Conservation (phyloP, 176 grass and related monocot genomes). For the Avena insularis region DNA sequence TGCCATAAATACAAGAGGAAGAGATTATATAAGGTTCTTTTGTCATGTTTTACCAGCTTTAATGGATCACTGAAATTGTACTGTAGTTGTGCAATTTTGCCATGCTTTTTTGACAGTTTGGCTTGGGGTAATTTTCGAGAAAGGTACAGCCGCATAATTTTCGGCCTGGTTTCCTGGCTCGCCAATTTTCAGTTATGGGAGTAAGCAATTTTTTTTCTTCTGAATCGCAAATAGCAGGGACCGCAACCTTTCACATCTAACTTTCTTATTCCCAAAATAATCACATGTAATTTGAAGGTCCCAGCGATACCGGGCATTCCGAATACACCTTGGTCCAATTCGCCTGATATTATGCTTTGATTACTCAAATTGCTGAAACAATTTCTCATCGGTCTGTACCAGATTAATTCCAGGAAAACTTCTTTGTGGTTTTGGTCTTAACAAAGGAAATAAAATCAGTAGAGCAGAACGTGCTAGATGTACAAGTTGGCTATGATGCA, state of each 20-base stretch:
- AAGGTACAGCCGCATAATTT: neutral
- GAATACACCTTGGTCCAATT: neutral
- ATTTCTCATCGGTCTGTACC: neutral
- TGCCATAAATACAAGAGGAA: neutral
- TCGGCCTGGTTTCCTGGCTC: neutral
- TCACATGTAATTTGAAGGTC: neutral
- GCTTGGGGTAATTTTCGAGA: neutral
- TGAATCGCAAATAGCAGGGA: neutral
- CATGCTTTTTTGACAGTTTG: neutral
- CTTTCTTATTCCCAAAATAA: neutral
- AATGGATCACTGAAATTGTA: neutral
- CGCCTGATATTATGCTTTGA: neutral
- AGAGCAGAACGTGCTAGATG: neutral
- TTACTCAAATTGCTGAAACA: neutral
- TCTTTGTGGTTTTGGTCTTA: neutral
- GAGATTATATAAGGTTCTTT: neutral
- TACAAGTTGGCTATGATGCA: neutral
- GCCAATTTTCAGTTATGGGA: neutral
- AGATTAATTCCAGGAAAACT: conserved; percentile 2
- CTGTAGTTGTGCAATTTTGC: neutral
- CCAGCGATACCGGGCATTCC: neutral
- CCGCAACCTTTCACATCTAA: neutral
- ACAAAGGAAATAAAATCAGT: neutral
- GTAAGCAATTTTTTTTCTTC: neutral
- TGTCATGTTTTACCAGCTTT: neutral